Conservation (phyloP, 805 yeast species). For the Cyberlindnera galapagoensis region DNA sequence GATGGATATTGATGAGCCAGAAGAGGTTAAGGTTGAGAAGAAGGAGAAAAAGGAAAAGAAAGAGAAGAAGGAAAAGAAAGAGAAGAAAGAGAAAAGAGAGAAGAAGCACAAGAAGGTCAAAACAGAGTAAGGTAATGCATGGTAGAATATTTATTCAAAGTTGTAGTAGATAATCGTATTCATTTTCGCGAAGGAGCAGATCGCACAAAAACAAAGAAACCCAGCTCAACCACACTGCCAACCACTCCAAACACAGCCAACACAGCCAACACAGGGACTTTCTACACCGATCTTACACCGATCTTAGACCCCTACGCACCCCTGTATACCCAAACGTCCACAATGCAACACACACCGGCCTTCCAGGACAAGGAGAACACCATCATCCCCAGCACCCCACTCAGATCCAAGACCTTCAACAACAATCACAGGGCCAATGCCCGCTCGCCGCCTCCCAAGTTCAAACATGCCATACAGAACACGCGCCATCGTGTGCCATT, state of each 20-base stretch:
- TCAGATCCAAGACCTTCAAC: constrained; percentile 1
- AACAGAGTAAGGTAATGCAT: constrained; percentile 1
- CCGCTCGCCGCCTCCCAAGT: too few species aligned
- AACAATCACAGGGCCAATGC: constrained; percentile 3
- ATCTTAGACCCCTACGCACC: too few species aligned
- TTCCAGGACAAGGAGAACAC: constrained; percentile 17
- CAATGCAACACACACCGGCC: constrained; percentile 4
- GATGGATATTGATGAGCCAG: constrained; percentile 1
- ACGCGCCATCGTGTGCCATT: constrained; percentile 16
- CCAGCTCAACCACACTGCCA: too few species aligned
- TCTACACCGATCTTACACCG: too few species aligned
- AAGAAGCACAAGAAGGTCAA: constrained; percentile 13
- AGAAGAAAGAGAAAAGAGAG: constrained; percentile 9
- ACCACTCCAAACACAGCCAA: too few species aligned
- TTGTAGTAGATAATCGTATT: too few species aligned
- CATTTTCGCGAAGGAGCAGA: too few species aligned
- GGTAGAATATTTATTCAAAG: too few species aligned
- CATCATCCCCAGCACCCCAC: constrained; percentile 2
- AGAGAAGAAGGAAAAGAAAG: constrained; percentile 4
- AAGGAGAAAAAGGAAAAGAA: constrained; percentile 5
- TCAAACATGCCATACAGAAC: too few species aligned
- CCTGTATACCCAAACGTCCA: too few species aligned
- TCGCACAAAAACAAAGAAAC: too few species aligned
- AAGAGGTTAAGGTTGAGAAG: constrained; percentile 4
- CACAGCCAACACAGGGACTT: too few species aligned